Base-by-base conservation (phyloP, 2,329 filamentous ascomycete genomes). In the Venturia aucupariae region DNA sequence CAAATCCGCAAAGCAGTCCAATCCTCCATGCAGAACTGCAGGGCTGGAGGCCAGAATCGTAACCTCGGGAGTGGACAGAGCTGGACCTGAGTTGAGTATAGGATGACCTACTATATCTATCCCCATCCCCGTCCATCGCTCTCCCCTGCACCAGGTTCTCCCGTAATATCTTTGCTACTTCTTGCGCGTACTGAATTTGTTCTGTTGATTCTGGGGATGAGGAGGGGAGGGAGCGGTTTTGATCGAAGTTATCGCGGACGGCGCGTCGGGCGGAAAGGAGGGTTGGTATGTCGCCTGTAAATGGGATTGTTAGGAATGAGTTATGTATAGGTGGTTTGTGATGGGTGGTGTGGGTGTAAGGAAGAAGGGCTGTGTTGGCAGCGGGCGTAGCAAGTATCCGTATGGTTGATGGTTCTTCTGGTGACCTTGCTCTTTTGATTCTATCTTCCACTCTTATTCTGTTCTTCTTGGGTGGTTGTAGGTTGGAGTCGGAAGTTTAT, bases 81-180 rank as follows among this genome's bases (percentile, higher is more conserved):
- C 19, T 2, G 10, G 30, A 35, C 8, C 19, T n/a, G 27, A 22
- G 5, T 19, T 11, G 17, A 32, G 48, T 19, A 6, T 32, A 22
- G 27, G 17, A n/a, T 30, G 22, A 80, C 86, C 65, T 78, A 90
- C 88, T 84, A 70, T 86, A 90, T 54, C 74, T 80, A 65, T 84
- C 72, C n/a, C 73, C 71, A 13, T 74, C 76, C 0, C 78, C 74
- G 65, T 80, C 79, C 65, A 76, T 72, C 65, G 78, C 77, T 69
- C 83, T 78, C 7, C 93, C 94, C 75, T 99, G 94, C 3, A 99
- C 92, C 3, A 99, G 81, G 71, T 97, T 97, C 73, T 90, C 81
- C 68, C 85, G 81, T 67, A 99, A 73, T 65, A 97, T 87, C 67
- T 83, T 82, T 2, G 93, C 90, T 3, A 97, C 86, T 48, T 94